Evolutionary conservation across 768 basidiomycete species (phyloP), one percentile per base, ranked within the genome.

Genomic region (Tylopilus felleus): DNA sequence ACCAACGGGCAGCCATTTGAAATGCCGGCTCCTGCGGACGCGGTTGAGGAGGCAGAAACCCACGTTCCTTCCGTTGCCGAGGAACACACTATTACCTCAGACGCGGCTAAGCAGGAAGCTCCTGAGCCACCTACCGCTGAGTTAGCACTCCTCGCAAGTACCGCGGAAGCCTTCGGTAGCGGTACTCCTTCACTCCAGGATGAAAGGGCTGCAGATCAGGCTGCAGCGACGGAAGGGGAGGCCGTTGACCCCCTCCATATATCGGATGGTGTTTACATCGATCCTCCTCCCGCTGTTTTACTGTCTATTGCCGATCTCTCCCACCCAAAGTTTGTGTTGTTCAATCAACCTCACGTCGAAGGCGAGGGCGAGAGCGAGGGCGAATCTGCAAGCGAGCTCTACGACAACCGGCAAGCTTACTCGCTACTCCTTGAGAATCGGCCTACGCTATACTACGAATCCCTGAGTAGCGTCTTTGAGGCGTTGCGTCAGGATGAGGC

Each of bases 391-490:
- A 56, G 56, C 14, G 57, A 52, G 33, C n/a, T 50, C 16, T 60
- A 65, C 7, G 42, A 27, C 45, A 36, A 54, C 39, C 64, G 65
- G 39, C 62, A 46, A 57, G 42, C 28, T 40, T 70, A 56, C 29
- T 64, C 70, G n/a, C 65, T 88, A 7, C 71, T 91, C 45, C 75
- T 92, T 53, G 78, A 81, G 43, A 73, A 82, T 53, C 77, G 73
- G 17, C 88, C 88, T 3, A 86, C 82, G 5, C 73, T 91, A 8
- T 92, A 88, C 67, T 91, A 90, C 60, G 88, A 90, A 65, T 83
- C 88, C 27, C 65, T 92, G 43, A 80, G 78, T 40, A 75, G 71
- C 52, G 80, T 90, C 19, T 90, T 91, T 61, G 85, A 85, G 51
- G 85, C 84, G 52, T 71, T 92, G 40, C 85, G 87, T 28, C 77